A percentile compares a stretch with the other conserved stretches of the same genome.
Evolutionary conservation across 495 filamentous ascomycete species (phyloP).

Genomic region (Glonium stellatum): DNA sequence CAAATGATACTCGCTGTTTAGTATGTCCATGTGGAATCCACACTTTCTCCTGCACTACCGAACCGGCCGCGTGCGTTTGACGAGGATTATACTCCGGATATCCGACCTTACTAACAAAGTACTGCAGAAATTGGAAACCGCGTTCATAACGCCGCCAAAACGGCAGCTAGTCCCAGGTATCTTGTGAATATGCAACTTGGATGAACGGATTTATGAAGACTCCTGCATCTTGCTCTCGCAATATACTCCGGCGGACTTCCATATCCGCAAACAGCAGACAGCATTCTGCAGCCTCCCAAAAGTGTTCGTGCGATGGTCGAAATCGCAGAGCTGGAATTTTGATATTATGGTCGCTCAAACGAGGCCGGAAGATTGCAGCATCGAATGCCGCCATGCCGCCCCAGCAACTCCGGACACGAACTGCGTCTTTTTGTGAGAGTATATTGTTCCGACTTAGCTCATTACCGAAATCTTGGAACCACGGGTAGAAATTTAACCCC

Average conservation of each 20-base stretch:
- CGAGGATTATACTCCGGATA: background rate
- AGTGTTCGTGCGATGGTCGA: slow-evolving; percentile 54
- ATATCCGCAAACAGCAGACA: slow-evolving; percentile 71
- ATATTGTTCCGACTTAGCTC: slow-evolving; percentile 53
- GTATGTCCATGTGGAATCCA: background rate
- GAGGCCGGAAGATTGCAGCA: slow-evolving; percentile 50
- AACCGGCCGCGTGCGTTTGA: background rate
- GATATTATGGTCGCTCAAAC: slow-evolving; percentile 5
- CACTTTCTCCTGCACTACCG: background rate
- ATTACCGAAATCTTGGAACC: slow-evolving; percentile 54
- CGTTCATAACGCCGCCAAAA: slow-evolving; percentile 22
- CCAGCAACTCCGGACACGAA: slow-evolving; percentile 71
- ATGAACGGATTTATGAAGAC: slow-evolving; percentile 33
- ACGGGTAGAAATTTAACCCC: slow-evolving; percentile 64
- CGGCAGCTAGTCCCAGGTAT: slow-evolving; percentile 16
- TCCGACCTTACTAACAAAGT: slow-evolving; percentile 2
- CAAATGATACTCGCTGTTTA: background rate
- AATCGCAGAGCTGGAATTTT: slow-evolving; percentile 47
- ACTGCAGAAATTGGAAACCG: slow-evolving; percentile 35
- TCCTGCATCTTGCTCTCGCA: slow-evolving; percentile 5
- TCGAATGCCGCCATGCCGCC: slow-evolving; percentile 74
- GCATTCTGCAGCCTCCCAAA: slow-evolving; percentile 71
- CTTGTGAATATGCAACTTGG: slow-evolving; percentile 20
- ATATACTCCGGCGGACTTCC: background rate
- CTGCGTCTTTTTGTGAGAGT: slow-evolving; percentile 53